Percentiles rank a stretch among this genome's conserved stretches.
These are phyloP conservation scores for Nepenthes gracilis DNA, from an alignment of 148 eudicot genomes.

Conservation along the genomic window DNA sequence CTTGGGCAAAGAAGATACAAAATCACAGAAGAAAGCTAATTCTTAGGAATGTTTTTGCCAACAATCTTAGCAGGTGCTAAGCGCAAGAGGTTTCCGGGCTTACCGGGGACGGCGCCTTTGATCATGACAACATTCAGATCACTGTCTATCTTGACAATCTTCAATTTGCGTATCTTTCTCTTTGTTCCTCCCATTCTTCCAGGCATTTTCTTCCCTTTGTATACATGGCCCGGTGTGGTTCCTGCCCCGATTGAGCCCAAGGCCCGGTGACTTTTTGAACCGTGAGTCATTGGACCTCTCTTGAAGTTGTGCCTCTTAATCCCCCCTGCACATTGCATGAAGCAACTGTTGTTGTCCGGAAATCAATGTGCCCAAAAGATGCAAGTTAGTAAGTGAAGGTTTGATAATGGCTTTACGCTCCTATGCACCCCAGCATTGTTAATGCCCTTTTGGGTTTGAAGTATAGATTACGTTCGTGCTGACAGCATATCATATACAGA, in stretches of 20 bases:
- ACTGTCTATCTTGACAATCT: conserved; percentile 73
- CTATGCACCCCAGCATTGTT: too few species aligned
- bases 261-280: conserved; percentile 89
- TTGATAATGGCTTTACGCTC: too few species aligned
- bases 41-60: conserved; percentile 82
- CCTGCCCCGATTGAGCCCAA: conserved; percentile 98
- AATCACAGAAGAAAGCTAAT: conserved; percentile 15
- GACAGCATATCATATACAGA: too few species aligned
- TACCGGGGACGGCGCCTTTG: conserved; percentile 96
- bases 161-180: conserved; percentile 71
- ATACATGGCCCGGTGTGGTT: conserved; percentile 92
- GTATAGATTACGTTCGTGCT: too few species aligned
- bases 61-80: conserved; percentile 93
- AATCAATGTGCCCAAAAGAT: too few species aligned
- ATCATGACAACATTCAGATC: conserved; percentile 76
- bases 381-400: too few species aligned
- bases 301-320: conserved; percentile 89
- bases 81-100: conserved; percentile 92
- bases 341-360: neutral
- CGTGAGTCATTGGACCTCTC: conserved; percentile 95
- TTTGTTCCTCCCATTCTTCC: conserved; percentile 98
- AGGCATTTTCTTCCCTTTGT: conserved; percentile 94
- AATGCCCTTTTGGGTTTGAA: too few species aligned
- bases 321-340: conserved; percentile 48
- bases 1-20: too few species aligned